A percentile compares a stretch with the other conserved stretches of the same genome.
These are phyloP conservation scores for Mycotypha africana DNA, from an alignment of 371 early-diverging fungal species.

Conservation along the genomic window DNA sequence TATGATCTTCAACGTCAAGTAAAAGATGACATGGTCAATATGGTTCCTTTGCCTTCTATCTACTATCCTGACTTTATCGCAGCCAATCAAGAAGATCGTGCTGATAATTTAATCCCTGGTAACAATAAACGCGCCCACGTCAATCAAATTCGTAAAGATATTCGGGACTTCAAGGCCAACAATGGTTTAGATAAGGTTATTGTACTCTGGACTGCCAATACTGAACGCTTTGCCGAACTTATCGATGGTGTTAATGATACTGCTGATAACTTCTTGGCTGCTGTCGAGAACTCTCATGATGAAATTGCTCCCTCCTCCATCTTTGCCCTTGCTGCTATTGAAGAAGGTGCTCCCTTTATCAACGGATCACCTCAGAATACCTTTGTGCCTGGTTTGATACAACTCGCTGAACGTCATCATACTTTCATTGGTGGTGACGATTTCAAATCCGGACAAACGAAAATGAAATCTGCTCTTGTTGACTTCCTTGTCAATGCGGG, in stretches of 20 bases:
- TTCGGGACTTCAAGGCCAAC: slow-evolving; percentile 85
- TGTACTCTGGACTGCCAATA: slow-evolving; percentile 98
- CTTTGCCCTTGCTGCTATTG: slow-evolving; percentile 94
- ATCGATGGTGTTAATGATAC: slow-evolving; percentile 93
- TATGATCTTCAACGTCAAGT: slow-evolving; percentile 94
- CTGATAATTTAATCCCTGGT: slow-evolving; percentile 86
- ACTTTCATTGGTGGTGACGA: slow-evolving; percentile 96
- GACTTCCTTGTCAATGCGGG: slow-evolving; percentile 98
- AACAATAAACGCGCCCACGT: slow-evolving; percentile 81
- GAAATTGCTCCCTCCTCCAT: slow-evolving; percentile 96
- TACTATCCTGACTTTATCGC: slow-evolving; percentile 97
- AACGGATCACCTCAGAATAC: slow-evolving; percentile 99
- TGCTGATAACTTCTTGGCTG: slow-evolving; percentile 81
- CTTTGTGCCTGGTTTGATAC: slow-evolving; percentile 90
- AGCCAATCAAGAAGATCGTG: slow-evolving; percentile 94
- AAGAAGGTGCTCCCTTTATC: slow-evolving; percentile 92
- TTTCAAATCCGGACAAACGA: slow-evolving; percentile 98
- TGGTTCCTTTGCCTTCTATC: slow-evolving; percentile 88
- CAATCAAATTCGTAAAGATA: slow-evolving; percentile 88
- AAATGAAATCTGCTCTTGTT: slow-evolving; percentile 96
- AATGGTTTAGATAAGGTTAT: slow-evolving; percentile 89
- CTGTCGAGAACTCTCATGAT: slow-evolving; percentile 73
- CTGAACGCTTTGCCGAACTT: slow-evolving; percentile 85
- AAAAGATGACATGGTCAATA: slow-evolving; percentile 63
- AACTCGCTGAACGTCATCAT: slow-evolving; percentile 81